These are phyloP conservation scores for Fusarium sp. DNA, from an alignment of 2,329 filamentous ascomycete genomes.

Conservation along the genomic window DNA sequence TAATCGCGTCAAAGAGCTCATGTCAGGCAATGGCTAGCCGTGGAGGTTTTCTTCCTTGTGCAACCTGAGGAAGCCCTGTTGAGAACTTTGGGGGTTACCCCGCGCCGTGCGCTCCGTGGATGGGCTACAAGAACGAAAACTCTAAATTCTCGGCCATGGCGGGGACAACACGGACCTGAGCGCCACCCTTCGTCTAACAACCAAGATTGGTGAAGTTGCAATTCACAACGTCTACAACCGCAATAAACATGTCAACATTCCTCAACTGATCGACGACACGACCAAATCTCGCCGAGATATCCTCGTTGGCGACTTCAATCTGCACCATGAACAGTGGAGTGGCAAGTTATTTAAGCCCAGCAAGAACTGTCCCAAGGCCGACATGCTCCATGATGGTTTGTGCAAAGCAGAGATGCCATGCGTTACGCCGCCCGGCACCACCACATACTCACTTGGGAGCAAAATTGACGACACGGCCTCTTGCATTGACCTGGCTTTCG, in stretches of 20 bases:
- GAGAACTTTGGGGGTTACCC: too few relatives aligned
- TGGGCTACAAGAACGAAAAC: too few relatives aligned
- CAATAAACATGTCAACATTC: not conserved
- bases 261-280: not conserved
- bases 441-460: not conserved
- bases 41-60: too few relatives aligned
- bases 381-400: not conserved
- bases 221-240: conserved; percentile 1
- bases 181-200: not conserved
- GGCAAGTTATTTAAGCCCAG: not conserved
- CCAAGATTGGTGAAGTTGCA: not conserved
- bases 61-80: too few relatives aligned
- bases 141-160: too few relatives aligned
- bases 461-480: not conserved
- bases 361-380: not conserved
- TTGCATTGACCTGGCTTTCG: conserved; percentile 1
- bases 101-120: too few relatives aligned
- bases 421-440: not conserved
- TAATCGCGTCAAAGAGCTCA: too few relatives aligned
- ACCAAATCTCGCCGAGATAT: not conserved
- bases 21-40: too few relatives aligned
- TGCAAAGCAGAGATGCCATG: not conserved
- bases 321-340: not conserved
- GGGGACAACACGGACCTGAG: not conserved
- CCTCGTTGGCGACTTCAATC: not conserved